A percentile compares a stretch with the other conserved stretches of the same genome.
Conservation (phyloP, 2,329 filamentous ascomycete genomes). For the Reticulascus tulasneorum region DNA sequence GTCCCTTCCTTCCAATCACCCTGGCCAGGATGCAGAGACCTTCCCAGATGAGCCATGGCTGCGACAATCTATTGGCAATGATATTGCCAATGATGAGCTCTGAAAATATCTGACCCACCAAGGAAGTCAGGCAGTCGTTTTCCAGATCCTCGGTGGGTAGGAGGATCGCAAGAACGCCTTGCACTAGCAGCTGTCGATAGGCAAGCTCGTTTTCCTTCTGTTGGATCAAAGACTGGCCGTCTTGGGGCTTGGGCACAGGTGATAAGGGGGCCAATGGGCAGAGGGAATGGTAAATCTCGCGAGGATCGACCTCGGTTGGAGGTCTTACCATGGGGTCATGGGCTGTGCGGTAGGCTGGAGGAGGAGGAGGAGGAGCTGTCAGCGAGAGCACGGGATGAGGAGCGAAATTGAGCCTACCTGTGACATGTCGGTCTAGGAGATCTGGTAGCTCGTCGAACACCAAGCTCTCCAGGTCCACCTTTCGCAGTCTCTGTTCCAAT, state of each 20-base stretch:
- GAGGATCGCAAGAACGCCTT: conserved; percentile 75
- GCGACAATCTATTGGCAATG: conserved; percentile 73
- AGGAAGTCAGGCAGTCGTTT: conserved; percentile 76
- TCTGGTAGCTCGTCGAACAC: conserved; percentile 84
- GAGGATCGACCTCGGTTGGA: conserved; percentile 58
- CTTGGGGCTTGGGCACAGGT: conserved; percentile 62
- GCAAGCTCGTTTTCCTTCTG: conserved; percentile 74
- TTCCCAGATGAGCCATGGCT: conserved; percentile 89
- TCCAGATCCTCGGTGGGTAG: conserved; percentile 90
- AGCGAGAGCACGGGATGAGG: neutral
- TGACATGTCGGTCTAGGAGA: conserved; percentile 74
- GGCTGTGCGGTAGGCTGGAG: conserved; percentile 68
- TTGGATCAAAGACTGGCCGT: conserved; percentile 46
- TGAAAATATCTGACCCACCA: conserved; percentile 84
- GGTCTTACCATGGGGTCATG: conserved; percentile 53
- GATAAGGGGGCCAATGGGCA: conserved; percentile 77
- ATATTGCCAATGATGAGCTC: conserved; percentile 85
- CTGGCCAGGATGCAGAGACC: conserved; percentile 68
- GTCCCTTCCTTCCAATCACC: conserved; percentile 25
- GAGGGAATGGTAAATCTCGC: conserved; percentile 76
- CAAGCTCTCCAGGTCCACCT: conserved; percentile 77
- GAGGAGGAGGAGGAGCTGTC: neutral
- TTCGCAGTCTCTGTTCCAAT: conserved; percentile 78
- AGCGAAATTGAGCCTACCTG: conserved; percentile 49
- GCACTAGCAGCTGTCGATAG: conserved; percentile 85